These are phyloP conservation scores for Pyrenochaeta sp. DNA, from an alignment of 2,329 filamentous ascomycete species.

Conservation along the genomic window DNA sequence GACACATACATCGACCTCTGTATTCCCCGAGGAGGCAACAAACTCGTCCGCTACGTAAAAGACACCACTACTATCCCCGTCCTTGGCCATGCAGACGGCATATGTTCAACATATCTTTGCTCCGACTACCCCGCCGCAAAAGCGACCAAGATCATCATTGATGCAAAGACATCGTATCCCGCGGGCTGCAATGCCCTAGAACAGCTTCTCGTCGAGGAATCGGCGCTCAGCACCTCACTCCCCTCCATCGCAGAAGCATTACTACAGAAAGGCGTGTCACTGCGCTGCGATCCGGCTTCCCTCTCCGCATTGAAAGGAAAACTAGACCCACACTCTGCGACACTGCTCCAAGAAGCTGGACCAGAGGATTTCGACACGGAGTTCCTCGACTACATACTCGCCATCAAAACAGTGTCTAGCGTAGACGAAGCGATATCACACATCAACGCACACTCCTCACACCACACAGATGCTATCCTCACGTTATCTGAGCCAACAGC, in stretches of 20 bases:
- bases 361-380: conserved; percentile 85
- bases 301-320: conserved; percentile 68
- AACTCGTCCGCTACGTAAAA: conserved; percentile 90
- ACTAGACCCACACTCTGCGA: conserved; percentile 53
- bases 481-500: conserved; percentile 74
- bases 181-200: conserved; percentile 96
- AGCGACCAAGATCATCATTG: conserved; percentile 79
- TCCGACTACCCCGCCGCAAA: conserved; percentile 75
- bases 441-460: conserved; percentile 91
- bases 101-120: conserved; percentile 88
- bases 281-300: conserved; percentile 79
- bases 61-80: conserved; percentile 92
- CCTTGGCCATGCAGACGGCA: conserved; percentile 92
- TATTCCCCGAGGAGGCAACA: conserved; percentile 90
- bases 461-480: conserved; percentile 92
- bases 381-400: conserved; percentile 84
- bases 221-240: conserved; percentile 72
- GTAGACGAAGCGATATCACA: conserved; percentile 80
- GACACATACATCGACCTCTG: conserved; percentile 93
- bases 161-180: conserved; percentile 93
- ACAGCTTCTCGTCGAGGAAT: conserved; percentile 83
- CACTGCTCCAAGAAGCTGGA: conserved; percentile 69
- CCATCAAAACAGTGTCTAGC: conserved; percentile 75
- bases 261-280: conserved; percentile 76
- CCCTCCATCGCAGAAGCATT: conserved; percentile 78